Conservation (phyloP, 208 protist genomes). For the Crithidia mellificae region DNA sequence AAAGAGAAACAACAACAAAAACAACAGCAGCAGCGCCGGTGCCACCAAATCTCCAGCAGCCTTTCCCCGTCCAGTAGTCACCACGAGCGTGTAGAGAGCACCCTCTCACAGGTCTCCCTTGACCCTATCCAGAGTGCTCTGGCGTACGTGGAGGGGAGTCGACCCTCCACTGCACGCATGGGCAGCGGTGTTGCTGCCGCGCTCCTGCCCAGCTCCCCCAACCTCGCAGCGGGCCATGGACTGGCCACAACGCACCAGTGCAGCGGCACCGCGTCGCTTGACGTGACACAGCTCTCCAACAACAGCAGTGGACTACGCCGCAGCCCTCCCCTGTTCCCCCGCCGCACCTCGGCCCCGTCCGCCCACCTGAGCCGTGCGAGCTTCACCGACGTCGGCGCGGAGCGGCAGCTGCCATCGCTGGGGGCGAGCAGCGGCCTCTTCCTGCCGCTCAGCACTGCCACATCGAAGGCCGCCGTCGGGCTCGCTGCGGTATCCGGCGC, state of each 20-base stretch:
- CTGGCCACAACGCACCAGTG: not conserved
- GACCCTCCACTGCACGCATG: not conserved
- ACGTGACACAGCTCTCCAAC: not conserved
- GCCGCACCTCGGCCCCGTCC: not conserved
- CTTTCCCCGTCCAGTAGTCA: not conserved
- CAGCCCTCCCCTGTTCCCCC: conserved; percentile 3
- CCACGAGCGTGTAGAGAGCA: not conserved
- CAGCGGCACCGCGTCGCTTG: not conserved
- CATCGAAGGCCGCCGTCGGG: not conserved
- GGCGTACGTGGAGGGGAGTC: not conserved
- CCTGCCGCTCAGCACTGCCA: conserved; percentile 3
- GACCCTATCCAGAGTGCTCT: not conserved
- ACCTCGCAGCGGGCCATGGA: conserved; percentile 1
- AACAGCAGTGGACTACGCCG: not conserved
- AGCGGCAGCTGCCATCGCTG: not conserved
- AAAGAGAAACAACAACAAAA: too few species aligned
- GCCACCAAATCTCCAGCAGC: not conserved
- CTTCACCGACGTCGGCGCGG: not conserved
- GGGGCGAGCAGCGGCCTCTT: not conserved
- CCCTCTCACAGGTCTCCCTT: not conserved
- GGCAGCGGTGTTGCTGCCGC: not conserved
- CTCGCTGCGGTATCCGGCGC: too few species aligned
- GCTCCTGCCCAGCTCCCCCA: not conserved
- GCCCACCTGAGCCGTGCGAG: not conserved
- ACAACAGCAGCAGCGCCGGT: not conserved